Evolutionary conservation across 1,284 basidiomycete species (phyloP), one percentile per base, ranked within the genome.

Genomic region (Ustilago tritici): DNA sequence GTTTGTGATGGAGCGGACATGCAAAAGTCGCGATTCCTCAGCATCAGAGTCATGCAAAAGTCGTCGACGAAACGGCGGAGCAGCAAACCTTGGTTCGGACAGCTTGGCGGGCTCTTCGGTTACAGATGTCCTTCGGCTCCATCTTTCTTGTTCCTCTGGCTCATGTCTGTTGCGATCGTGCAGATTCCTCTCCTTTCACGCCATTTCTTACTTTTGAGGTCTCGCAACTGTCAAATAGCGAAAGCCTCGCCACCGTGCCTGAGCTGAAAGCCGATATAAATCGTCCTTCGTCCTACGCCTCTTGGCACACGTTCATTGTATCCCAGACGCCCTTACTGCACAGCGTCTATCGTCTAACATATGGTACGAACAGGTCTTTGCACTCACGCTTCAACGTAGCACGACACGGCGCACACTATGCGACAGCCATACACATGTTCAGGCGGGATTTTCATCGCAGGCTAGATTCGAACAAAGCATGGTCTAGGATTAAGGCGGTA

Each of bases 271-370:
- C 47, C 31, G 47, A 50, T 50, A 28, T 15, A 6, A 50, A 50
- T 50, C 47, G 23, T 50, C 47, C 47, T 46, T 50, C 47, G 23
- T 50, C 47, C 47, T 46, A 19, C n/a, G 17, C n/a, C 43, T 8
- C 43, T 46, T 46, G 43, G 40, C 43, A 4, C 43, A 46, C 43
- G 43, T 46, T 46, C 43, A 17, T 31, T 31, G 23, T 23, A 2
- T 23, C 23, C 23, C 23, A 23, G 23, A 23, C 23, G 23, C 28
- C 31, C 47, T 50, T 28, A 50, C 19, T 10, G 14, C 17, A 19
- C 43, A 19, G n/a, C 43, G 10, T 14, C 14, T 19, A 4, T 19
- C 17, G 15, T 46, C n/a, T 4, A 19, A 46, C 17, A n/a, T 14
- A 9, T 36, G 36, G 36, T 36, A 12, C 9, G 36, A 36, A 36